These are phyloP conservation scores for Didymella sp. DNA, from an alignment of 2,329 filamentous ascomycete genomes.

Conservation along the genomic window DNA sequence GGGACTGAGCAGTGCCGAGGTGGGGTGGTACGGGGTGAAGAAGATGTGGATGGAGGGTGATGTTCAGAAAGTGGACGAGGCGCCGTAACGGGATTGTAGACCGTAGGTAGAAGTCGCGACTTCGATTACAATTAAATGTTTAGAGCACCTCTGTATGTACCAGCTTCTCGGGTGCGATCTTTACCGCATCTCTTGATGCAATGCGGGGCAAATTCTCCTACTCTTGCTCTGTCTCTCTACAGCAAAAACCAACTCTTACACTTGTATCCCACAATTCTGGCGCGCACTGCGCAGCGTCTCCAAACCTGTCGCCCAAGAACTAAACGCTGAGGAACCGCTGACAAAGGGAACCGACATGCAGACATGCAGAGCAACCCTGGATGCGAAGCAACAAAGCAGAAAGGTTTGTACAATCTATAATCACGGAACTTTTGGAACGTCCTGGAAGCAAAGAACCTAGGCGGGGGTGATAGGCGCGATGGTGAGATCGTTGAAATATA, in stretches of 20 bases:
- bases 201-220: background rate
- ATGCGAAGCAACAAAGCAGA: constrained; percentile 4
- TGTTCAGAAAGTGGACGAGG: background rate
- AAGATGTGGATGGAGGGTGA: constrained; percentile 8
- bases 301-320: constrained; percentile 5
- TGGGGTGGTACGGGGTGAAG: constrained; percentile 11
- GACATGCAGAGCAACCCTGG: constrained; percentile 1
- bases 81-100: background rate
- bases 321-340: constrained; percentile 11
- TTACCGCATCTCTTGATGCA: background rate
- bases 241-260: background rate
- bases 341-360: constrained; percentile 16
- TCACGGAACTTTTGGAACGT: constrained; percentile 8
- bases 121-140: constrained; percentile 17
- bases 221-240: background rate
- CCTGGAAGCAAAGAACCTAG: constrained; percentile 2
- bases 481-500: background rate
- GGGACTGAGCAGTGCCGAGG: background rate
- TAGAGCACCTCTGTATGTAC: constrained; percentile 12
- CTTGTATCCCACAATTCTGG: background rate
- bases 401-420: constrained; percentile 19
- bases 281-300: constrained; percentile 5
- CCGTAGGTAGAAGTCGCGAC: background rate
- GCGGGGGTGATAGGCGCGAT: background rate
- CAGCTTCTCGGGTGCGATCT: constrained; percentile 4